phyloP scores from a whole-genome alignment of 2,329 filamentous ascomycete genomes.

The Aspergillus sp. region DNA sequence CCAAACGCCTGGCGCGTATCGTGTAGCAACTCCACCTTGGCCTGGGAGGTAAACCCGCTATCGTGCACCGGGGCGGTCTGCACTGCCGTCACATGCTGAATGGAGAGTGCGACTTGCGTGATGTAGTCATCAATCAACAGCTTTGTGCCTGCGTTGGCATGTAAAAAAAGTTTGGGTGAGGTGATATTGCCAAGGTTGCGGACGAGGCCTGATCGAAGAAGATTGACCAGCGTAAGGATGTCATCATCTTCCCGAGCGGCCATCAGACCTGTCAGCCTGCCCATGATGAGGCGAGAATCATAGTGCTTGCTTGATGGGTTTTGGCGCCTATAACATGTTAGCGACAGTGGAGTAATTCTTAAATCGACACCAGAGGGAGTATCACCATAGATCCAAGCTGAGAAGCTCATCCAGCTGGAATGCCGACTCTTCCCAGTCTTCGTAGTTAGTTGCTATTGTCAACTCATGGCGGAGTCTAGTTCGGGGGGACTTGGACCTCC shows the following conservation, averaged over 20 bases:
- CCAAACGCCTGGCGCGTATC: slow-evolving; percentile 88
- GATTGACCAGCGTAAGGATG: slow-evolving; percentile 71
- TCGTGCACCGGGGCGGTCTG: slow-evolving; percentile 56
- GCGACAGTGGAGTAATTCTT: not conserved
- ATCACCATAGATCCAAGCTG: slow-evolving; percentile 75
- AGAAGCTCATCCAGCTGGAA: slow-evolving; percentile 77
- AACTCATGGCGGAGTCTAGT: slow-evolving; percentile 67
- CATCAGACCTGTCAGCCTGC: slow-evolving; percentile 70
- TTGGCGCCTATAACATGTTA: slow-evolving; percentile 63
- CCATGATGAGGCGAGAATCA: slow-evolving; percentile 80
- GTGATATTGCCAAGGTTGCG: slow-evolving; percentile 92
- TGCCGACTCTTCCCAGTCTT: slow-evolving; percentile 86
- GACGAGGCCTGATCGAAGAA: slow-evolving; percentile 73
- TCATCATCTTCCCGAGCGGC: slow-evolving; percentile 69
- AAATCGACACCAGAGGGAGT: not conserved
- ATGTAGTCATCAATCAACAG: slow-evolving; percentile 89
- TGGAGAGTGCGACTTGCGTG: slow-evolving; percentile 75
- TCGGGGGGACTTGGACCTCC: slow-evolving; percentile 62
- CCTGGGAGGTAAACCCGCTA: slow-evolving; percentile 65
- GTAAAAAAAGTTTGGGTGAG: slow-evolving; percentile 75
- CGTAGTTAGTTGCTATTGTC: slow-evolving; percentile 67
- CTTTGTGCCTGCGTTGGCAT: slow-evolving; percentile 85
- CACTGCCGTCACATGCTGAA: slow-evolving; percentile 71
- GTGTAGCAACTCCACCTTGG: slow-evolving; percentile 81
- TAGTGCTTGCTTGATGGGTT: slow-evolving; percentile 79